Evolutionary conservation across 2,329 filamentous ascomycete genomes (phyloP), one percentile per base, ranked within the genome.

Genomic region (Teratosphaeria viscida): DNA sequence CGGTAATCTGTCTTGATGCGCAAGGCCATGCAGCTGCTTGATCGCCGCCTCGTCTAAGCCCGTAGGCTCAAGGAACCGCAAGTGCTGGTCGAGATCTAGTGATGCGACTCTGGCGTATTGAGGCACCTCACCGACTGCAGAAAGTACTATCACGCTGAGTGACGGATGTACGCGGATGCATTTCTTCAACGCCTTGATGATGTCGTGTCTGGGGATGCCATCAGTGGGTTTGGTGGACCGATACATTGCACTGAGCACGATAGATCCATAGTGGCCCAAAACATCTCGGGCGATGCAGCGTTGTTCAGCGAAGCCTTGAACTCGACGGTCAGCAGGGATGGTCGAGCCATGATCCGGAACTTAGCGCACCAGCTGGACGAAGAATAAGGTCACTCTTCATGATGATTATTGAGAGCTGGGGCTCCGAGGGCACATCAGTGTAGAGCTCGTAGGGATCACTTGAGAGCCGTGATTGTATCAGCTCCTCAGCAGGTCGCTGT

Each of bases 201-300:
- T 60, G 2, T 67, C 52, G 3, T 61, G 63, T 1, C n/a, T n/a
- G 26, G 43, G 49, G 1, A 59, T 49, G 16, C n/a, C 23, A 12
- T 23, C 26, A 5, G 16, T 58, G 29, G 23, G 71, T 56, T 14
- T 66, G 35, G 16, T 2, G 57, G 27, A 7, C 60, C 55, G 52
- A 56, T 78, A 78, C 12, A 70, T 60, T 11, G 69, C 75, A 23
- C 70, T 73, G 1, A 76, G 66, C 35, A 75, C 65, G 23, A 78
- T 66, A 2, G 69, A 72, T 56, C 76, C 69, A 64, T 78, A 78
- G 59, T 73, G 72, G 1, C 72, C 73, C 5, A 77, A 66, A 32
- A 72, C 67, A 60, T 79, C 75, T 27, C 76, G 69, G 23, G 67
- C 70, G 53, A 78, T 77, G 39, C 70, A 75, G 7, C 76, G 73